phyloP scores from a whole-genome alignment of 768 basidiomycete genomes.

The Trametes sanguinea region DNA sequence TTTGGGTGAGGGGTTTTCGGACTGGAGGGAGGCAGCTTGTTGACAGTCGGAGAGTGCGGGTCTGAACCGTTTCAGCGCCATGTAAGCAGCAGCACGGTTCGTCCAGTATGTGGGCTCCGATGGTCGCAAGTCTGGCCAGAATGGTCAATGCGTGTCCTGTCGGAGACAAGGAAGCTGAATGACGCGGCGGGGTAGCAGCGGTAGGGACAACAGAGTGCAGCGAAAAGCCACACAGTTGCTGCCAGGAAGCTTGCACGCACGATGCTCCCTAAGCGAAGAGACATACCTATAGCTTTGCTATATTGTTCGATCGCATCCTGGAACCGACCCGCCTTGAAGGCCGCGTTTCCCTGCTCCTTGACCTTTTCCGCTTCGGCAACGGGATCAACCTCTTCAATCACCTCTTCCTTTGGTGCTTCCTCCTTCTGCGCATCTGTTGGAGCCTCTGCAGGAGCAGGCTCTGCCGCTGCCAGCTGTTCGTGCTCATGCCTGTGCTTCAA shows the following conservation, averaged over 20 bases:
- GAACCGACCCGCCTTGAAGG: conserved; percentile 70
- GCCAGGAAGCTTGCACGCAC: too few species aligned
- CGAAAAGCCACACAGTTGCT: too few species aligned
- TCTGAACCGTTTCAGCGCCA: conserved; percentile 77
- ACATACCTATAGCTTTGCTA: conserved; percentile 69
- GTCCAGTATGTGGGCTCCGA: conserved; percentile 75
- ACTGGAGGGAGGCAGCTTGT: conserved; percentile 65
- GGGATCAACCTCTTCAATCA: conserved; percentile 35
- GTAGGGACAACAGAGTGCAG: too few species aligned
- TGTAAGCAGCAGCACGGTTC: conserved; percentile 85
- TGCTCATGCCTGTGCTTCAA: conserved; percentile 16
- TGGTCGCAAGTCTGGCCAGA: conserved; percentile 28
- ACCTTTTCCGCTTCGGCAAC: conserved; percentile 55
- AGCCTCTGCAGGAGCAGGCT: conserved; percentile 11
- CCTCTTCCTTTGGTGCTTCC: background rate
- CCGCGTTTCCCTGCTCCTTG: conserved; percentile 75
- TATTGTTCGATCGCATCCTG: conserved; percentile 73
- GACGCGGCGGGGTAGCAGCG: too few species aligned
- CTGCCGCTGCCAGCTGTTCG: background rate
- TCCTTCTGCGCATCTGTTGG: background rate
- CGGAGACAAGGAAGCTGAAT: background rate
- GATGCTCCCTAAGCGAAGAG: too few species aligned
- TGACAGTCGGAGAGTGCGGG: conserved; percentile 80
- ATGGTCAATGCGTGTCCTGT: background rate
- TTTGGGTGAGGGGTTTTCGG: conserved; percentile 62